A percentile compares a stretch with the other conserved stretches of the same genome.
Conservation (phyloP, 2,329 filamentous ascomycete species). For the Venturia nashicola region DNA sequence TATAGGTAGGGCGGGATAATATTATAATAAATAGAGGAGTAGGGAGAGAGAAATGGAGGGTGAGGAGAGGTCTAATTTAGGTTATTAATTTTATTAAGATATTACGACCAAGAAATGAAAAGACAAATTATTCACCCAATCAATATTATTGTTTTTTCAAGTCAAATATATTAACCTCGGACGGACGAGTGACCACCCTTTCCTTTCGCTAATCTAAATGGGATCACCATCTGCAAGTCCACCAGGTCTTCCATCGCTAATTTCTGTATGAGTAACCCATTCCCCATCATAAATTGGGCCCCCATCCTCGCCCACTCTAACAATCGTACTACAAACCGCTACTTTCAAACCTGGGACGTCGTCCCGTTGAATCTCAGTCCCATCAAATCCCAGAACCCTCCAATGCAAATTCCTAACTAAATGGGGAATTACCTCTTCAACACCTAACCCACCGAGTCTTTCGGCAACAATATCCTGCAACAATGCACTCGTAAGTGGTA, state of each 20-base stretch:
- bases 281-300: conserved; percentile 9
- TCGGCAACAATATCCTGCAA: conserved; percentile 20
- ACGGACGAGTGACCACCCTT: no score
- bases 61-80: no score
- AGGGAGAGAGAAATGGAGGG: no score
- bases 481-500: conserved; percentile 26
- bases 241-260: conserved; percentile 13
- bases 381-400: conserved; percentile 11
- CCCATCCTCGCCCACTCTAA: conserved; percentile 12
- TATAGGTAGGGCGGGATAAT: no score
- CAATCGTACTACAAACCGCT: conserved; percentile 11
- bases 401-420: conserved; percentile 12
- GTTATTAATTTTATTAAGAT: no score
- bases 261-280: conserved; percentile 8
- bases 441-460: conserved; percentile 18
- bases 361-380: conserved; percentile 10
- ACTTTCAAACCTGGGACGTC: conserved; percentile 13
- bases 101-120: no score
- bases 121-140: no score
- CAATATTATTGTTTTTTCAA: no score
- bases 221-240: conserved; percentile 1
- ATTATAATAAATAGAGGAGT: no score
- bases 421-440: conserved; percentile 17
- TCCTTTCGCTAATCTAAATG: not conserved
- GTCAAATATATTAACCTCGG: no score